These are phyloP conservation scores for Oryza coarctata DNA, from an alignment of 176 grass and related monocot species.

Conservation along the genomic window DNA sequence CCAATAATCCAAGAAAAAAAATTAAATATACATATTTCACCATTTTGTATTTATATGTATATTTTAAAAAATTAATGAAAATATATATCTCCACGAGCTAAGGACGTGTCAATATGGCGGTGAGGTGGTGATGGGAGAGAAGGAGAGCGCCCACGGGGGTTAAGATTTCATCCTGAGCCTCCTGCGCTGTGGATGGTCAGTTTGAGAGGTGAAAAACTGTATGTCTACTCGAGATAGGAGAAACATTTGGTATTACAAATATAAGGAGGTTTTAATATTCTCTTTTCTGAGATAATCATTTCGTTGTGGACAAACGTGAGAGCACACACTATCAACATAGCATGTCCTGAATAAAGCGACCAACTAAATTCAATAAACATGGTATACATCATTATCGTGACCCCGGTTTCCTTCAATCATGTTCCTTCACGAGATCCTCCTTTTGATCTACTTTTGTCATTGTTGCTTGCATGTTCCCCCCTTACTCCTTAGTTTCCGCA, in stretches of 20 bases:
- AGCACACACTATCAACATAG: background rate
- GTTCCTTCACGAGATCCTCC: background rate
- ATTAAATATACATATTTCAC: too few species aligned
- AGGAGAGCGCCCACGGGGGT: too few species aligned
- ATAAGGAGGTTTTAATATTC: background rate
- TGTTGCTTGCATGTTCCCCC: background rate
- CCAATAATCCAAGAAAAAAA: too few species aligned
- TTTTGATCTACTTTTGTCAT: background rate
- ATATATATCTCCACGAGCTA: too few species aligned
- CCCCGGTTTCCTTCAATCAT: background rate
- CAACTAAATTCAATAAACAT: background rate
- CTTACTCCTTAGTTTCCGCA: background rate
- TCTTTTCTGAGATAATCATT: background rate
- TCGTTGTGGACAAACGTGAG: background rate
- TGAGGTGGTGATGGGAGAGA: too few species aligned
- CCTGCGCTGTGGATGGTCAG: too few species aligned
- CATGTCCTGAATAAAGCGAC: background rate
- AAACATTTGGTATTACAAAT: background rate
- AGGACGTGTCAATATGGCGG: too few species aligned
- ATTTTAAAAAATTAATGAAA: too few species aligned
- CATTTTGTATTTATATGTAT: too few species aligned
- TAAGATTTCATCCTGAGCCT: too few species aligned
- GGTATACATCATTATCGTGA: background rate
- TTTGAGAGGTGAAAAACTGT: too few species aligned
- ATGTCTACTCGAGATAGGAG: background rate